Conservation (phyloP, 192 early-diverging fungal species). For the Gryganskiella cystojenkinii region DNA sequence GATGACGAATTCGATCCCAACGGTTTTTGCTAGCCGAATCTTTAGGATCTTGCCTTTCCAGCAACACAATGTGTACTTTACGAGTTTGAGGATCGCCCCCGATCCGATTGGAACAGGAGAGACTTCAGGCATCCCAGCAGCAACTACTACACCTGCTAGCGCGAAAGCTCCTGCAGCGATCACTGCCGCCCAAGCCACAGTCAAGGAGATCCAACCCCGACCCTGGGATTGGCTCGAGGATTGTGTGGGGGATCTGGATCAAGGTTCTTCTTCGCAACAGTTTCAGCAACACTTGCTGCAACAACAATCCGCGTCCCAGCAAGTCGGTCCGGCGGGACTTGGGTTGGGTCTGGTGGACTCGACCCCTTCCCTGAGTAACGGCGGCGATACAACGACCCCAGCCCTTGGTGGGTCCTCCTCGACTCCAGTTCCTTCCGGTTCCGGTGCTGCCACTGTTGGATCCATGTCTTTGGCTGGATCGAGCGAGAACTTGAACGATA, state of each 20-base stretch:
- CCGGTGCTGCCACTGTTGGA: not conserved
- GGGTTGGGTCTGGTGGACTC: conserved; percentile 28
- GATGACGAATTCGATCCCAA: conserved; percentile 52
- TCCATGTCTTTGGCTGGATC: not conserved
- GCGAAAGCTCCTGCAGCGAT: no score
- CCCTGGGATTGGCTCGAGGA: conserved; percentile 71
- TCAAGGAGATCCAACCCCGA: conserved; percentile 54
- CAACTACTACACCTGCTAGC: not conserved
- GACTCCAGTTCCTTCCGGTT: not conserved
- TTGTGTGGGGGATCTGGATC: conserved; percentile 55
- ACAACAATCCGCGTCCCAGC: conserved; percentile 4
- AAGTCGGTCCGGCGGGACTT: conserved; percentile 5
- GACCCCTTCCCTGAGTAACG: conserved; percentile 8
- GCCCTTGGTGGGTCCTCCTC: conserved; percentile 7
- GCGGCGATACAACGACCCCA: conserved; percentile 10
- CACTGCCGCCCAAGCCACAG: not conserved
- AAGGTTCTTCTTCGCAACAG: conserved; percentile 7
- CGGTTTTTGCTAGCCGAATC: conserved; percentile 59
- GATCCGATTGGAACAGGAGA: conserved; percentile 21
- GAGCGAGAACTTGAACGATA: conserved; percentile 38
- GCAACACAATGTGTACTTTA: conserved; percentile 65
- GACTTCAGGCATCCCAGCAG: conserved; percentile 19
- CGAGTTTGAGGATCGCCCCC: conserved; percentile 41
- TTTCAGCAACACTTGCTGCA: conserved; percentile 6
- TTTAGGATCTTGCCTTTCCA: conserved; percentile 64